A percentile compares a stretch with the other conserved stretches of the same genome.
These are phyloP conservation scores for Talaromyces sp. DNA, from an alignment of 2,329 filamentous ascomycete genomes.

Conservation along the genomic window DNA sequence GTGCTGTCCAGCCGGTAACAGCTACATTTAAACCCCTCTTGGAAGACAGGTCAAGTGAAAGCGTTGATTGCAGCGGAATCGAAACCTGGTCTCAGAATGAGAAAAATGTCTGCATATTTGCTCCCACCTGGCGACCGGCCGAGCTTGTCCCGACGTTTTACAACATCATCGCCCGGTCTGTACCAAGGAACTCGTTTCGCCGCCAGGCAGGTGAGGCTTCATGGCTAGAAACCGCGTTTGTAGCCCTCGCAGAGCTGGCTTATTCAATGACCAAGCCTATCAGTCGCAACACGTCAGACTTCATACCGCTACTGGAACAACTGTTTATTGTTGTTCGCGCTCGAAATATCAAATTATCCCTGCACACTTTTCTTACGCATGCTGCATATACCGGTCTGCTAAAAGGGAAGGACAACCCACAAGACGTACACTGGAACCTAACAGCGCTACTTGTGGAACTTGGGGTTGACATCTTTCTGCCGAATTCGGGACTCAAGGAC, in stretches of 20 bases:
- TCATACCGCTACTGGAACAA: conserved; percentile 29
- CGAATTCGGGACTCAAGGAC: conserved; percentile 37
- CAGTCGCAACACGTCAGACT: conserved; percentile 22
- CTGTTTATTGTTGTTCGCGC: conserved; percentile 34
- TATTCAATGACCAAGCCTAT: conserved; percentile 30
- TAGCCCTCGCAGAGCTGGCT: conserved; percentile 34
- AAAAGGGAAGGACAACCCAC: conserved; percentile 20
- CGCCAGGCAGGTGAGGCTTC: conserved; percentile 41
- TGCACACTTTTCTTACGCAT: conserved; percentile 36
- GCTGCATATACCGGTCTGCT: conserved; percentile 36
- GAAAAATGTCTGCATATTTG: conserved; percentile 5
- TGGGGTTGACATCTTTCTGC: conserved; percentile 39
- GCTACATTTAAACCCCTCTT: conserved; percentile 33
- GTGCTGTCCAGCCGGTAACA: conserved; percentile 29
- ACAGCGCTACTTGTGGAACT: conserved; percentile 37
- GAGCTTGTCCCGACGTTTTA: conserved; percentile 38
- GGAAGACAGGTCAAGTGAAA: conserved; percentile 14
- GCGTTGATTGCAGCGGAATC: conserved; percentile 1
- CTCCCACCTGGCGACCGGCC: conserved; percentile 23
- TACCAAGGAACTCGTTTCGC: conserved; percentile 39
- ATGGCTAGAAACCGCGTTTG: conserved; percentile 48
- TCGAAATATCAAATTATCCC: conserved; percentile 33
- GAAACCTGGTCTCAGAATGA: background rate
- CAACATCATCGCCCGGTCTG: conserved; percentile 41
- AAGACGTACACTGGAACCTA: conserved; percentile 35